These are phyloP conservation scores for Aspergillus terreus DNA, from an alignment of 2,329 filamentous ascomycete genomes.

Conservation along the genomic window DNA sequence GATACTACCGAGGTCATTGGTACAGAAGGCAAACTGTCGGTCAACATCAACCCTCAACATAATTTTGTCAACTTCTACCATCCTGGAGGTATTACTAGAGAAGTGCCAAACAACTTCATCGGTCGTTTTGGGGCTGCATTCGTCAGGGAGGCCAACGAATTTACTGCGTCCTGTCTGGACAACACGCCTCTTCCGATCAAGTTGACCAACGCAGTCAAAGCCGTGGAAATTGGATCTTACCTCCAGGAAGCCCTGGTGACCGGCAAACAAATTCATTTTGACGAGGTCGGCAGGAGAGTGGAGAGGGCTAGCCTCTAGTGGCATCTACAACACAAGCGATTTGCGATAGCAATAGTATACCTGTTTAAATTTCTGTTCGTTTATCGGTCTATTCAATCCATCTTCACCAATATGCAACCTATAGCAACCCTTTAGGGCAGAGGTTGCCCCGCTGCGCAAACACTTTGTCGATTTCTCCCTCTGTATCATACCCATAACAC, in stretches of 20 bases:
- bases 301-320: slow-evolving; percentile 30
- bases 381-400: neutral
- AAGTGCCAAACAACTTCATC: slow-evolving; percentile 61
- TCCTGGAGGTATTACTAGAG: slow-evolving; percentile 51
- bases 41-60: slow-evolving; percentile 57
- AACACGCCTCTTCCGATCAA: slow-evolving; percentile 54
- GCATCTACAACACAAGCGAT: neutral
- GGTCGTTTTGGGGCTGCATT: slow-evolving; percentile 62
- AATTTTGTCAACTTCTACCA: slow-evolving; percentile 57
- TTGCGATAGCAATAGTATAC: neutral
- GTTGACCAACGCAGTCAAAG: slow-evolving; percentile 55
- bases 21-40: slow-evolving; percentile 59
- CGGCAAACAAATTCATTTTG: slow-evolving; percentile 55
- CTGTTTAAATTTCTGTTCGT: no score
- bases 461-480: slow-evolving; percentile 31
- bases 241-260: slow-evolving; percentile 54
- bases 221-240: slow-evolving; percentile 55
- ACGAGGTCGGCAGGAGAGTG: slow-evolving; percentile 50
- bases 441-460: slow-evolving; percentile 15
- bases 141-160: slow-evolving; percentile 61
- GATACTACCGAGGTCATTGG: slow-evolving; percentile 65
- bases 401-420: neutral
- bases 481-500: slow-evolving; percentile 50
- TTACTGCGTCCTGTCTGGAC: slow-evolving; percentile 57
- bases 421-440: neutral